Base-by-base conservation (phyloP, 345 rosid species). In the Microcos paniculata region DNA sequence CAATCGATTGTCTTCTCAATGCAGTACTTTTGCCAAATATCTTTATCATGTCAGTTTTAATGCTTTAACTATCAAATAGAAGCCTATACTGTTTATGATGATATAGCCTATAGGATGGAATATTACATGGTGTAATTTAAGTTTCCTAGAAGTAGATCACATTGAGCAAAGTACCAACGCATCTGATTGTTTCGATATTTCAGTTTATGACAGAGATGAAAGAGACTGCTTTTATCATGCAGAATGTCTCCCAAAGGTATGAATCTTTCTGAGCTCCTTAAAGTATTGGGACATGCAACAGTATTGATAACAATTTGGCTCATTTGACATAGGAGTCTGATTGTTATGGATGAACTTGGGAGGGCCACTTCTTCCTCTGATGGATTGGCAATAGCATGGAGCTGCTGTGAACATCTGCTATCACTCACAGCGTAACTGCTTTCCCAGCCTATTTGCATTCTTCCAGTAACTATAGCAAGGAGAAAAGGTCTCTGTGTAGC, bases 141-240 rank as follows among this genome's bases (percentile, higher is more conserved):
- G 23, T 62, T 31, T 62, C 38, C 24, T 62, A n/a, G 26, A 62
- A 35, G 35, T 62, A 42, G 21, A 16, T 21, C 66, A 9, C 66
- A 62, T 31, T 13, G 45, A 31, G 40, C 35, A 62, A 33, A 62
- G 6, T 26, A 66, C 19, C 53, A 35, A 26, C 55, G 55, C 24
- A 74, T 30, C 66, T 28, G 42, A 49, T 48, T 33, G 4, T 49
- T 80, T 77, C 15, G 19, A 11, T 82, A 64, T 80, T 77, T 73
- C 92, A 96, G 98, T 96, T 96, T 83, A 93, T 96, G 99, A 96
- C 97, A 57, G 98, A 93, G 88, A 96, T 93, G 99, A 93, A 89
- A 84, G 99, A 96, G 87, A 93, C 97, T 9, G 98, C 99, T 76
- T 96, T 96, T 76, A 70, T 96, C 77, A 87, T 93, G 99, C 98